A percentile compares a stretch with the other conserved stretches of the same genome.
phyloP scores from a whole-genome alignment of 2,329 filamentous ascomycete species.

The Fusarium pilosicola region DNA sequence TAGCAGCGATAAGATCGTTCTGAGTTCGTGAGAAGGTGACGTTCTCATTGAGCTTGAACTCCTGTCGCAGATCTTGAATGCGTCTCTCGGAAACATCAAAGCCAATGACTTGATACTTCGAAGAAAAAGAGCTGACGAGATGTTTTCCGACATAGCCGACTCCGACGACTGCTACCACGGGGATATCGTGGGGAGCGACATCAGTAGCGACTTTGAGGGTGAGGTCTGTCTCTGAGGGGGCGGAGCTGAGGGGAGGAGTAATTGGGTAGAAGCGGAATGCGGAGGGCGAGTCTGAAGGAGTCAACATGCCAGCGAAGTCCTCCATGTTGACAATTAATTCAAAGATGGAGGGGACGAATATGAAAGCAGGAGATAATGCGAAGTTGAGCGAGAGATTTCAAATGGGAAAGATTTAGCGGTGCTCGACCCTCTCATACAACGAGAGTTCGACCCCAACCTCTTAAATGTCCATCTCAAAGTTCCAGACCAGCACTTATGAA shows the following conservation, averaged over 20 bases:
- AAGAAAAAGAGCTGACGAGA: background rate
- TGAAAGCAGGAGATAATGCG: rapidly evolving
- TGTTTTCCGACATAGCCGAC: background rate
- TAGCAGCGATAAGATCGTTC: background rate
- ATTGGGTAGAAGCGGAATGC: background rate
- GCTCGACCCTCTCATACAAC: too few species aligned
- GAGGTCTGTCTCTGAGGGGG: background rate
- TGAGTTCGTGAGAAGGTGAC: background rate
- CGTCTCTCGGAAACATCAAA: background rate
- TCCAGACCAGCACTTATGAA: background rate
- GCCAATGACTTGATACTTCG: background rate
- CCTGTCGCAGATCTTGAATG: background rate
- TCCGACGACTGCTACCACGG: background rate
- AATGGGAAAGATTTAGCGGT: background rate
- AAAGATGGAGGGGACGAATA: background rate
- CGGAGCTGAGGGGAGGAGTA: background rate
- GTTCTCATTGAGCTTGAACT: background rate
- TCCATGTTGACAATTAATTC: rapidly evolving
- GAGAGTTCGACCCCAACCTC: background rate
- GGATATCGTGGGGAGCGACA: background rate
- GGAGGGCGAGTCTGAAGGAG: background rate
- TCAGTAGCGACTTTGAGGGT: background rate
- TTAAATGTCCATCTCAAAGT: background rate
- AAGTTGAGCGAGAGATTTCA: background rate
- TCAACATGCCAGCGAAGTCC: background rate